Conservation (phyloP, 805 yeast genomes). For the Kregervanrija delftensis region DNA sequence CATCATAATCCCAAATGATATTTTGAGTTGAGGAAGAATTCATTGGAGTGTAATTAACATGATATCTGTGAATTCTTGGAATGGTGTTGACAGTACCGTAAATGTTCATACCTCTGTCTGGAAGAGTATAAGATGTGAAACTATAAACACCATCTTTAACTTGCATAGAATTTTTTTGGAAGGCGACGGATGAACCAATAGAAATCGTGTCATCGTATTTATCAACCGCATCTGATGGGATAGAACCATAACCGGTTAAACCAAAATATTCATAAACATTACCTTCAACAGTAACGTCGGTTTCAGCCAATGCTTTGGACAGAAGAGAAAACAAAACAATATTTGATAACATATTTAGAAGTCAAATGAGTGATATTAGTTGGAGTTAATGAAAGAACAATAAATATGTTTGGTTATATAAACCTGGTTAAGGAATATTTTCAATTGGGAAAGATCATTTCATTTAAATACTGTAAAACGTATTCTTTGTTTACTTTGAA, state of each 20-base stretch:
- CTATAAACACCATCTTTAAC: constrained; percentile 21
- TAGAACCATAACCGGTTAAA: constrained; percentile 23
- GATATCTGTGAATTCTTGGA: constrained; percentile 22
- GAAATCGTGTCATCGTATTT: constrained; percentile 26
- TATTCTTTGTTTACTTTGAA: no score
- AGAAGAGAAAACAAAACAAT: constrained; percentile 6
- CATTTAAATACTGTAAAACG: no score
- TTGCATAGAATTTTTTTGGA: constrained; percentile 19
- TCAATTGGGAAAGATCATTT: no score
- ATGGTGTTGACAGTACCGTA: constrained; percentile 25
- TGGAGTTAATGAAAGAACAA: neutral
- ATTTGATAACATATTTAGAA: constrained; percentile 1
- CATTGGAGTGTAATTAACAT: constrained; percentile 20
- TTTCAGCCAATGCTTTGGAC: constrained; percentile 7
- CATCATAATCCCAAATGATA: constrained; percentile 23
- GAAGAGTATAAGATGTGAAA: constrained; percentile 24
- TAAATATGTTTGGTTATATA: no score
- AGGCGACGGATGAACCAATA: constrained; percentile 25
- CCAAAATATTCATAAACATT: constrained; percentile 21
- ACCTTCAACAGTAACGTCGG: constrained; percentile 18
- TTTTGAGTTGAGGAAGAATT: constrained; percentile 15
- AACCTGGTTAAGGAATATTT: no score
- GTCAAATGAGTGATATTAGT: neutral
- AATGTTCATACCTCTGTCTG: constrained; percentile 30
- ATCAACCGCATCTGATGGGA: constrained; percentile 22